phyloP scores from a whole-genome alignment of 208 protist species.

The Leishmania tropica region DNA sequence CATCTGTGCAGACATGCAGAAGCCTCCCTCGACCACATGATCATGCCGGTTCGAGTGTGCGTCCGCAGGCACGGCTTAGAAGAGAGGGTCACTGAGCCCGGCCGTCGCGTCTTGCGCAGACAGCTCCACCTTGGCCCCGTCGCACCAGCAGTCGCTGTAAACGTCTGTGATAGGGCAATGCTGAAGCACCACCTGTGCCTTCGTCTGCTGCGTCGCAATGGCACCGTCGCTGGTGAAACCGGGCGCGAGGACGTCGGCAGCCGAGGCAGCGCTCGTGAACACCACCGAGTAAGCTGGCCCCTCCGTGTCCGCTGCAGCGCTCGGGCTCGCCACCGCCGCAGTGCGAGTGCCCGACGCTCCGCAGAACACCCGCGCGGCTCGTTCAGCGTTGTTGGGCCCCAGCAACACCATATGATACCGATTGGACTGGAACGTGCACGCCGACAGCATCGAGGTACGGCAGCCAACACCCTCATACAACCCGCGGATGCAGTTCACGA shows the following conservation, averaged over 20 bases:
- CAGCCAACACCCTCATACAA: constrained; percentile 74
- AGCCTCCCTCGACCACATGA: not conserved
- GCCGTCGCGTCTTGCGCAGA: constrained; percentile 37
- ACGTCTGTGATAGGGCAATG: constrained; percentile 67
- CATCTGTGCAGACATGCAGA: not conserved
- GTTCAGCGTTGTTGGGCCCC: constrained; percentile 31
- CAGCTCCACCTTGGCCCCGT: constrained; percentile 41
- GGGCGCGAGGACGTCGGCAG: constrained; percentile 23
- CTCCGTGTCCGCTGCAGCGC: not conserved
- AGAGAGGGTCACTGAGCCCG: constrained; percentile 58
- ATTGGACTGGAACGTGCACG: constrained; percentile 50
- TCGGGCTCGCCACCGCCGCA: not conserved
- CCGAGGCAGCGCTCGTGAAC: constrained; percentile 5
- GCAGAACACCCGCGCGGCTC: constrained; percentile 11
- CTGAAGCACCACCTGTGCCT: constrained; percentile 58
- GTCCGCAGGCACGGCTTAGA: constrained; percentile 15
- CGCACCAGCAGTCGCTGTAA: constrained; percentile 47
- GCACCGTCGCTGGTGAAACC: constrained; percentile 23
- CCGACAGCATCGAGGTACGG: constrained; percentile 16
- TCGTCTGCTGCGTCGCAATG: constrained; percentile 20
- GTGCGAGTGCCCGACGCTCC: not conserved
- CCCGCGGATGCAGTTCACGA: constrained; percentile 63
- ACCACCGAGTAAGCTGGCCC: not conserved
- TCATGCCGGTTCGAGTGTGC: not conserved
- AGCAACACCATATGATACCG: constrained; percentile 66